Base-by-base conservation (phyloP, 768 basidiomycete genomes). In the Agrocybe pediades region DNA sequence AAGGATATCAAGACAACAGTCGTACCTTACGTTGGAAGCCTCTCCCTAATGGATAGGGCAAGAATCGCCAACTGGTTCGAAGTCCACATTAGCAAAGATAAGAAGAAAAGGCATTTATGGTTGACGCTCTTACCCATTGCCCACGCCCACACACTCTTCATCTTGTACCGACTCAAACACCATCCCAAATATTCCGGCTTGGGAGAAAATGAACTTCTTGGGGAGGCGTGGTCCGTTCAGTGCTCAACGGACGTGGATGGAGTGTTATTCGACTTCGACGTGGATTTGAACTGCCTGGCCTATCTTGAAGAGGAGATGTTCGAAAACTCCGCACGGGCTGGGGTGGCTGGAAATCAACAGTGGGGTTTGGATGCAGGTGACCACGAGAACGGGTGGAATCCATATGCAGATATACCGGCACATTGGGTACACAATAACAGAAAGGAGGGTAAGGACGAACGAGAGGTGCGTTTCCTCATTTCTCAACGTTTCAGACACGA, bases 261-360 rank as follows among this genome's bases (percentile, higher is more conserved):
- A 8, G 42, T 25, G 6, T 11, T 47, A 15, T 30, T 48, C 20
- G 45, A 46, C 47, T 41, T 61, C 5, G 64, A 69, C 49, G 65
- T 69, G 13, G 63, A 69, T 24, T 39, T 47, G 16, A 62, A 67
- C 36, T 62, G 59, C 27, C 30, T 66, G 2, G 47, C 53, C 19
- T 30, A 24, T 1, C 54, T 69, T 1, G 65, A 69, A 23, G 61
- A 69, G 26, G 56, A 62, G 41, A 69, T 67, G 66, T 69, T 69
- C 36, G 62, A 62, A 41, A n/a, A 41, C 17, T 58, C 63, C 1
- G 27, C 19, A 3, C 36, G 48, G 13, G 51, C 63, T 39, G 61
- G 61, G 5, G 36, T 48, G 6, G 51, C 61, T 23, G 59, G 56
- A 3, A 58, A 51, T 16, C 47, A 40, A n/a, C 63, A 60, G 40